Conservation (phyloP, 2,329 filamentous ascomycete genomes). For the Alternaria rosae region DNA sequence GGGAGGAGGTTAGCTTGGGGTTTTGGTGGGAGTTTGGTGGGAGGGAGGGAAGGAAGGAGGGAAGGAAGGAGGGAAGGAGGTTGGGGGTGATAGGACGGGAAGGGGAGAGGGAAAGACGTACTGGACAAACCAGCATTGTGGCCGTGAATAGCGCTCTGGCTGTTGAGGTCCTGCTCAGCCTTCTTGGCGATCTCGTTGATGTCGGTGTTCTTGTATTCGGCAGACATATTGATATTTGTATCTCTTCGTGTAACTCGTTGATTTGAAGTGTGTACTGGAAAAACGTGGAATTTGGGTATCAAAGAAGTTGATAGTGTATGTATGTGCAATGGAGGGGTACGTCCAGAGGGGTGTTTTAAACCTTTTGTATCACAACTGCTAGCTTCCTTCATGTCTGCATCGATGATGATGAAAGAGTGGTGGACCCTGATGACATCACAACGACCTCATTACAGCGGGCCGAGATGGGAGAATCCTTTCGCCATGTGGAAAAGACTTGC, state of each 20-base stretch:
- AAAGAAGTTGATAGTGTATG: not conserved
- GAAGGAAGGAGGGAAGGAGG: not conserved
- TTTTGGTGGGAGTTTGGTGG: not conserved
- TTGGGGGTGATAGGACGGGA: not conserved
- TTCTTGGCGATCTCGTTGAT: slow-evolving; percentile 55
- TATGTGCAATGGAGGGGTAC: not conserved
- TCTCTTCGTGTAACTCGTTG: not conserved
- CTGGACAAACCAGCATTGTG: slow-evolving; percentile 48
- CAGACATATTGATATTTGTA: slow-evolving; percentile 50
- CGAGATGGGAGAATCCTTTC: not conserved
- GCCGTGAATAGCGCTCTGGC: slow-evolving; percentile 50
- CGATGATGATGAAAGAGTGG: slow-evolving; percentile 14
- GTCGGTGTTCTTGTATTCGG: slow-evolving; percentile 52
- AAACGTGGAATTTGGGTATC: not conserved
- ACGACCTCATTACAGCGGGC: slow-evolving; percentile 24
- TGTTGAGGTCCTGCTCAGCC: slow-evolving; percentile 59
- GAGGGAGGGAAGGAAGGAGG: not conserved
- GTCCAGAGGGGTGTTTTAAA: not conserved
- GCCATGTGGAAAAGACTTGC: not conserved
- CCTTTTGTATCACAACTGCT: not conserved
- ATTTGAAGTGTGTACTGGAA: not conserved
- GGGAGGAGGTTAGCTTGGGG: not conserved
- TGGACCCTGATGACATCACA: slow-evolving; percentile 29
- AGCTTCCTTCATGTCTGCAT: too few relatives aligned
- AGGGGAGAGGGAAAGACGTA: slow-evolving; percentile 29